Conservation (phyloP, 2,329 filamentous ascomycete genomes). For the Ophiostoma sp. region DNA sequence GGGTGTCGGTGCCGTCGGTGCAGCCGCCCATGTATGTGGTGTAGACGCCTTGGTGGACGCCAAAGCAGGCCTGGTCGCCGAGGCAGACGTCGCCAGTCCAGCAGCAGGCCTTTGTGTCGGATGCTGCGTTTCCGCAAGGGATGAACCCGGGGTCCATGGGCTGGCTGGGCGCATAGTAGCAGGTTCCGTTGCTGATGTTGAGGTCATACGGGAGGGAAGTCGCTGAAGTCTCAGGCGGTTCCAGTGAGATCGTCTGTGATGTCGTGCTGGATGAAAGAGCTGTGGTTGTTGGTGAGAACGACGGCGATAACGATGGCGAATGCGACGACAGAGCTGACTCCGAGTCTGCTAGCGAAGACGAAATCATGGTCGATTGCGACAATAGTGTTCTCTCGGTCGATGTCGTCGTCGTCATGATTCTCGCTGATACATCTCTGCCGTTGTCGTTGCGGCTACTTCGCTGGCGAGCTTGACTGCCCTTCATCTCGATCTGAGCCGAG, state of each 20-base stretch:
- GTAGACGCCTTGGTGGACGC: conserved; percentile 31
- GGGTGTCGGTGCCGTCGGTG: conserved; percentile 30
- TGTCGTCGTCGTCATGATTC: neutral
- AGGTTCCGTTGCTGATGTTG: conserved; percentile 27
- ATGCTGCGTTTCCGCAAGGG: conserved; percentile 28
- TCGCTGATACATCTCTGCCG: neutral
- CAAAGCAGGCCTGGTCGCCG: conserved; percentile 26
- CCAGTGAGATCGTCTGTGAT: neutral
- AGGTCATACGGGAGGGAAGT: conserved; percentile 8
- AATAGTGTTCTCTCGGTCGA: neutral
- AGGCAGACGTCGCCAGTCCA: conserved; percentile 28
- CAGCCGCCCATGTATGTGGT: conserved; percentile 38
- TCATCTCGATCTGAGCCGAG: neutral
- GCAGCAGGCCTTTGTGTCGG: conserved; percentile 25
- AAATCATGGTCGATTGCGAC: no score
- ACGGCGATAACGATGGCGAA: neutral
- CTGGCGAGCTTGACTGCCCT: neutral
- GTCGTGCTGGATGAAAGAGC: neutral
- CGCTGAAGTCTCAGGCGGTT: neutral
- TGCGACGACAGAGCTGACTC: neutral
- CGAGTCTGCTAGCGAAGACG: no score
- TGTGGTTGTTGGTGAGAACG: neutral
- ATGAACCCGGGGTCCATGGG: conserved; percentile 24
- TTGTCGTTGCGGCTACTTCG: neutral
- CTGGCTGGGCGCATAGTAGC: conserved; percentile 22